Base-by-base conservation (phyloP, 768 basidiomycete genomes). In the Phlegmacium glaucopus region DNA sequence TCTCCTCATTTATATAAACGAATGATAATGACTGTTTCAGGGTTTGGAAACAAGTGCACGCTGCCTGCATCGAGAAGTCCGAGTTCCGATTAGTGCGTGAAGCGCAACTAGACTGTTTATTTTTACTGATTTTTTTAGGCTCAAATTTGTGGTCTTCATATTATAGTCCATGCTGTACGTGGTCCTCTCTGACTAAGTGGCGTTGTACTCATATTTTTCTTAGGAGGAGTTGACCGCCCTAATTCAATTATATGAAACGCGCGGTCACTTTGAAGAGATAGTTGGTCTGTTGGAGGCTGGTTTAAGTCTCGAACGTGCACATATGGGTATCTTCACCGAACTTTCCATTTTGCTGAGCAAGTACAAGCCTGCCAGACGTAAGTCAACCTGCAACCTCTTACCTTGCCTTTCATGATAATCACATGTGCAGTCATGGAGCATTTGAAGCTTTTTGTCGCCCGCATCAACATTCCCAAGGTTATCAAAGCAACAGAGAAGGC, bases 1-100 rank as follows among this genome's bases (percentile, higher is more conserved):
- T 22, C 22, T 22, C 22, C 4, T 49, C 18, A 25, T 42, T 35
- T 6, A 35, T 9, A 10, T 30, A 42, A 5, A 18, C 36, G 26
- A 44, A 35, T 34, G 39, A 42, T 51, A 27, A 44, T 61, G 38
- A 60, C 51, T 36, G 18, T 44, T 22, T 0, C 45, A 92, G 90
- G 71, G 96, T 98, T n/a, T 99, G 96, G 96, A 98, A 97, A 69
- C 96, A 98, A 65, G 96, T 99, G 42, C 95, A 98, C 56, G 89
- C 93, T 17, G 96, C 96, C 34, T 99, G 96, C 70, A 86, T 99
- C 48, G 95, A 96, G 73, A 98, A 98, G 75, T 72, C 79, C 45
- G 96, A 99, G 64, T 98, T 98, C 82, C 87, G 94, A 50, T 67
- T 98, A 66, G 85, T 83, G 44, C 18, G 76, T 67, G 9, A 38